phyloP scores from a whole-genome alignment of 768 basidiomycete species.

The Pleurotus tuber-regium region DNA sequence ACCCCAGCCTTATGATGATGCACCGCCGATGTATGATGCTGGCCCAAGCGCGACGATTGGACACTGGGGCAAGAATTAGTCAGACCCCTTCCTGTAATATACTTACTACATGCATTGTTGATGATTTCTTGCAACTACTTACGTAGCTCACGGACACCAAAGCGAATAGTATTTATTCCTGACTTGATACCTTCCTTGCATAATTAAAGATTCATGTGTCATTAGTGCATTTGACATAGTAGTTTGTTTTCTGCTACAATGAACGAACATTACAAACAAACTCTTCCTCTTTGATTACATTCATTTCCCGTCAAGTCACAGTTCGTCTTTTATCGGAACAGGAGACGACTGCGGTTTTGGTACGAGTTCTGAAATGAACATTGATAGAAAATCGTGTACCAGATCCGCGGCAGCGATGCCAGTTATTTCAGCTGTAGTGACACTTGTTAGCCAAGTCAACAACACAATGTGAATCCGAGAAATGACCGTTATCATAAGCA shows the following conservation, averaged over 20 bases:
- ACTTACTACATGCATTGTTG: neutral
- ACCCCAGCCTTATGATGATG: conserved; percentile 45
- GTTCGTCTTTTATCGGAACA: conserved; percentile 24
- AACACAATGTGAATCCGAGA: neutral
- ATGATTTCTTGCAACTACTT: neutral
- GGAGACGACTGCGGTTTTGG: conserved; percentile 22
- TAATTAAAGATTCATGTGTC: conserved; percentile 1
- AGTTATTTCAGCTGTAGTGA: conserved; percentile 58
- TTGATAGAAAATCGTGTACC: conserved; percentile 65
- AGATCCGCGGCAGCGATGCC: conserved; percentile 67
- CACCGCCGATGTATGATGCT: conserved; percentile 66
- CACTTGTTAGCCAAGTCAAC: conserved; percentile 4
- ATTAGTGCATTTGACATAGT: neutral
- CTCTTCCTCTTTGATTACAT: too few species aligned
- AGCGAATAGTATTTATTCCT: conserved; percentile 1
- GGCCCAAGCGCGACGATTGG: conserved; percentile 46
- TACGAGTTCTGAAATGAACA: conserved; percentile 48
- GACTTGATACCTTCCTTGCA: conserved; percentile 5
- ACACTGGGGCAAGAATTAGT: conserved; percentile 41
- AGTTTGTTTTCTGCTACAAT: neutral
- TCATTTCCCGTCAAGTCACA: conserved; percentile 14
- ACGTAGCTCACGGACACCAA: conserved; percentile 1
- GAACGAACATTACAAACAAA: neutral
- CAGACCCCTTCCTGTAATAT: neutral
- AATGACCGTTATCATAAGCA: conserved; percentile 63